phyloP scores from a whole-genome alignment of 441 rosid species.

The Francoa sonchifolia region DNA sequence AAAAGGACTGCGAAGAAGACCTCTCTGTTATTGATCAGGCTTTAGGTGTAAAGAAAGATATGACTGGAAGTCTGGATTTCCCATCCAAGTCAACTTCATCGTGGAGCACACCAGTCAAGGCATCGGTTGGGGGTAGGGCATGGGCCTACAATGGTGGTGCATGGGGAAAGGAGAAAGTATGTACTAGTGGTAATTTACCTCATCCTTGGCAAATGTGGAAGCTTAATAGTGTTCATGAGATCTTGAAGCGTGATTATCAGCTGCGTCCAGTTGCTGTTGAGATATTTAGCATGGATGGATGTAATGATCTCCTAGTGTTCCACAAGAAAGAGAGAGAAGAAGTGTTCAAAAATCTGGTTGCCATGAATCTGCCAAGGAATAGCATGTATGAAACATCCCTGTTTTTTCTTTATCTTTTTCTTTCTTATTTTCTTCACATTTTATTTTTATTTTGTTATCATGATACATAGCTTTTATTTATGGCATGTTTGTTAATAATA shows the following conservation, averaged over 20 bases:
- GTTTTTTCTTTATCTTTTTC: conserved; percentile 3
- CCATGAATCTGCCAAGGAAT: conserved; percentile 97
- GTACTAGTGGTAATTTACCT: conserved; percentile 70
- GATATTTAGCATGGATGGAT: conserved; percentile 99
- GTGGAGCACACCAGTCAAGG: conserved; percentile 47
- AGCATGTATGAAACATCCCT: conserved; percentile 61
- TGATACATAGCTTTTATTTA: no score
- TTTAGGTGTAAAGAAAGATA: conserved; percentile 95
- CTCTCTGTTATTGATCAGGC: conserved; percentile 99
- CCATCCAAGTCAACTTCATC: conserved; percentile 88
- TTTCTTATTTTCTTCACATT: neutral
- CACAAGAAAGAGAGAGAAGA: conserved; percentile 99
- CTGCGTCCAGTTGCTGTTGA: conserved; percentile 99
- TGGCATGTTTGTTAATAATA: no score
- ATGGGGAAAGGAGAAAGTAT: conserved; percentile 98
- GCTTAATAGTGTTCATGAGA: conserved; percentile 90
- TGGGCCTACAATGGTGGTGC: conserved; percentile 99
- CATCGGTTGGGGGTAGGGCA: conserved; percentile 86
- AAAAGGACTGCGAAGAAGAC: conserved; percentile 95
- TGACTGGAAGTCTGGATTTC: conserved; percentile 57
- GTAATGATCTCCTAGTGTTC: conserved; percentile 96
- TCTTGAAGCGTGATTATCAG: conserved; percentile 99
- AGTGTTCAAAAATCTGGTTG: conserved; percentile 89
- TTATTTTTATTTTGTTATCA: conserved; percentile 5
- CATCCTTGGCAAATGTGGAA: conserved; percentile 99